Evolutionary conservation across 495 filamentous ascomycete species (phyloP).

Genomic region (Aspergillus funiculosus): DNA sequence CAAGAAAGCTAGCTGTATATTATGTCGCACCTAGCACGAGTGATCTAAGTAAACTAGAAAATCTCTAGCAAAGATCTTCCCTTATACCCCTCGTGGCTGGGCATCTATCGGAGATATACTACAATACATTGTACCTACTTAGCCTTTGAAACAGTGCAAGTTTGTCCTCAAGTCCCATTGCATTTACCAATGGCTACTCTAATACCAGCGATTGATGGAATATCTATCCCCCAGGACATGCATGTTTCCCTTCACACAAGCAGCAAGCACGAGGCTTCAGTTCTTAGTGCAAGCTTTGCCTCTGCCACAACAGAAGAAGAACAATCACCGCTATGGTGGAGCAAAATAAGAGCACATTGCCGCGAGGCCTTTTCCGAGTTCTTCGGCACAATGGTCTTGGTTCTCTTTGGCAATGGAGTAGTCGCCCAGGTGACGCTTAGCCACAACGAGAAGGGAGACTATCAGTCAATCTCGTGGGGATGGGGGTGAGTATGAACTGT

Average conservation of each 20-base stretch:
- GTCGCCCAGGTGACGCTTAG: constrained; percentile 57
- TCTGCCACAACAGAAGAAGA: constrained; percentile 1
- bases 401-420: constrained; percentile 58
- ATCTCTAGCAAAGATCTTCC: not conserved
- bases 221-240: constrained; percentile 2
- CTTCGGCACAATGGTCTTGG: constrained; percentile 56
- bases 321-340: constrained; percentile 37
- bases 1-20: not conserved
- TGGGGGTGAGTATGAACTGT: constrained; percentile 47
- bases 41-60: not conserved
- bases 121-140: not conserved
- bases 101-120: not conserved
- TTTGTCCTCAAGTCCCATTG: not conserved
- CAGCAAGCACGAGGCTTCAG: not conserved
- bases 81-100: not conserved
- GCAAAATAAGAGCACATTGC: constrained; percentile 37
- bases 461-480: constrained; percentile 58
- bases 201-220: not conserved
- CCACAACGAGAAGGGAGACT: constrained; percentile 44
- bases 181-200: not conserved
- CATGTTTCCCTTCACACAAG: not conserved
- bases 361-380: constrained; percentile 58
- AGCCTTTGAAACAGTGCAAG: not conserved
- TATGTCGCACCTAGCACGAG: not conserved
- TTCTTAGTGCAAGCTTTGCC: not conserved